Evolutionary conservation across 805 yeast genomes (phyloP).

Genomic region (Candida mattraensis): DNA sequence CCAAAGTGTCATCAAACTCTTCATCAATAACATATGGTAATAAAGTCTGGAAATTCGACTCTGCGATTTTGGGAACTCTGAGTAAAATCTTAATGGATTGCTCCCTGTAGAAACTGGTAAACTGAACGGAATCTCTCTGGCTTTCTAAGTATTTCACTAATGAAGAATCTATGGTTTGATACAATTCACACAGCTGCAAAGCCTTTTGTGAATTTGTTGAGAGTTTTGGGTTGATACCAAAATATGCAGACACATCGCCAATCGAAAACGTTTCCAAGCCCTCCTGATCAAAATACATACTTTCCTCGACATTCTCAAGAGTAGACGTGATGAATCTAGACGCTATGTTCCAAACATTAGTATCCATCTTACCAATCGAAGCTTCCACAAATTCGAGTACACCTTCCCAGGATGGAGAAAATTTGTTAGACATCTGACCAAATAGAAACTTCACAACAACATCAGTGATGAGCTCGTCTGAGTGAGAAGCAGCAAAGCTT

Average conservation of each 20-base stretch:
- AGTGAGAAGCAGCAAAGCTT: slow-evolving; percentile 35
- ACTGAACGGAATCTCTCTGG: slow-evolving; percentile 37
- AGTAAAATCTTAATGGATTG: slow-evolving; percentile 59
- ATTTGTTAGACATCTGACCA: slow-evolving; percentile 72
- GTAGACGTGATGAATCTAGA: slow-evolving; percentile 33
- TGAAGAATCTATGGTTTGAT: slow-evolving; percentile 35
- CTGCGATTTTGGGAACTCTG: slow-evolving; percentile 67
- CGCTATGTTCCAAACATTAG: slow-evolving; percentile 56
- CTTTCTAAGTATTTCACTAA: slow-evolving; percentile 38
- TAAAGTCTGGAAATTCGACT: slow-evolving; percentile 54
- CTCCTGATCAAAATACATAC: slow-evolving; percentile 15
- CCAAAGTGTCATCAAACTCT: slow-evolving; percentile 34
- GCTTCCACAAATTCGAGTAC: slow-evolving; percentile 59
- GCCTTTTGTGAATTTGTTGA: slow-evolving; percentile 38
- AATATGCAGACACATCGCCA: slow-evolving; percentile 18
- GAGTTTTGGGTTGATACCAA: slow-evolving; percentile 46
- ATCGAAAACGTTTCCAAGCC: not conserved
- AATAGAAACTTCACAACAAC: slow-evolving; percentile 50
- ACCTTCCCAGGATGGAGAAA: slow-evolving; percentile 86
- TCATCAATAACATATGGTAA: slow-evolving; percentile 55
- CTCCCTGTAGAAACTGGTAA: slow-evolving; percentile 48
- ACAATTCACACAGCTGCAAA: slow-evolving; percentile 32
- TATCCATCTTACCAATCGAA: slow-evolving; percentile 42
- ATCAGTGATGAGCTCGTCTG: slow-evolving; percentile 28
- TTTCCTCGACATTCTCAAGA: slow-evolving; percentile 19